These are phyloP conservation scores for Cryptosporidium viatorum DNA, from an alignment of 169 alveolate species.

Conservation along the genomic window DNA sequence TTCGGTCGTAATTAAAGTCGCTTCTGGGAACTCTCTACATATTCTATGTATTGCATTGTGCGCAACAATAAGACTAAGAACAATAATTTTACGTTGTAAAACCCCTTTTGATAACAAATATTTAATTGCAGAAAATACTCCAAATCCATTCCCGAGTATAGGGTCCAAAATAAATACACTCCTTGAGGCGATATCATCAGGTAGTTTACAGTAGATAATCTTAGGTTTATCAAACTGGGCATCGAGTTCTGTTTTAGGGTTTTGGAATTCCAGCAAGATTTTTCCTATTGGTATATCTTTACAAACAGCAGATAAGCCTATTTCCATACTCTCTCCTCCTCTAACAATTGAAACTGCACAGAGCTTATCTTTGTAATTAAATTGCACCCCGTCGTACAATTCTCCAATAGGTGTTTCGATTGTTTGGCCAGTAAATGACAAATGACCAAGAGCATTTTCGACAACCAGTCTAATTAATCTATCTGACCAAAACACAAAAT, in stretches of 20 bases:
- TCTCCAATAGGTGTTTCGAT: slow-evolving; percentile 75
- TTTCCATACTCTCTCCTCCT: slow-evolving; percentile 76
- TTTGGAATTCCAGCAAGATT: slow-evolving; percentile 56
- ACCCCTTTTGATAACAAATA: slow-evolving; percentile 57
- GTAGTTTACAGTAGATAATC: slow-evolving; percentile 72
- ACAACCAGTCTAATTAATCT: slow-evolving; percentile 74
- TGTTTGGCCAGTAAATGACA: slow-evolving; percentile 58
- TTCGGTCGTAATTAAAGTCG: slow-evolving; percentile 72
- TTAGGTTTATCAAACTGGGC: slow-evolving; percentile 59
- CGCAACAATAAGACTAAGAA: slow-evolving; percentile 70
- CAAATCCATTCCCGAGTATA: slow-evolving; percentile 70
- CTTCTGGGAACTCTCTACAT: slow-evolving; percentile 70
- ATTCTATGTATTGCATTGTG: slow-evolving; percentile 71
- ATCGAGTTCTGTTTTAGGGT: slow-evolving; percentile 70
- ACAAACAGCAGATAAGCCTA: slow-evolving; percentile 73
- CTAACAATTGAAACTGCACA: slow-evolving; percentile 75
- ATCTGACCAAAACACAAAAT: slow-evolving; percentile 76
- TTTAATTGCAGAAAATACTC: slow-evolving; percentile 57
- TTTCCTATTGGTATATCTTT: slow-evolving; percentile 72
- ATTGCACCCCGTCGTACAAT: slow-evolving; percentile 56
- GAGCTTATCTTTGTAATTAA: slow-evolving; percentile 56
- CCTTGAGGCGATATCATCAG: slow-evolving; percentile 60
- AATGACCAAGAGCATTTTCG: slow-evolving; percentile 72
- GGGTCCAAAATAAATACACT: slow-evolving; percentile 75
- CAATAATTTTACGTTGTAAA: slow-evolving; percentile 42